These are phyloP conservation scores for Ocimum tenuiflorum DNA, from an alignment of 257 asterid genomes.

Conservation along the genomic window DNA sequence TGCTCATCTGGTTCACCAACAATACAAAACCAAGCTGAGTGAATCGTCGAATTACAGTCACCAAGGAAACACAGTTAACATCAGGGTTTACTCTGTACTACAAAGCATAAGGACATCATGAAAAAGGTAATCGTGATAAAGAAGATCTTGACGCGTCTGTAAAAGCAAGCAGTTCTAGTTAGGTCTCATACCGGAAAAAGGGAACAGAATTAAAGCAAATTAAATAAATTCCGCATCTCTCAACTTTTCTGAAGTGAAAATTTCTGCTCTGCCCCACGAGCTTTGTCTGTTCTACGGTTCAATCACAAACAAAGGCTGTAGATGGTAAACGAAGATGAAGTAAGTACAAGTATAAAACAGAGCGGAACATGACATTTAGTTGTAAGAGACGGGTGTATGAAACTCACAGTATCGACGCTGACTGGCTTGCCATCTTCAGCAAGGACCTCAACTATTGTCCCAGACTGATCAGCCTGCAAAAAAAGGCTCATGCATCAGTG, in stretches of 20 bases:
- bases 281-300: slow-evolving; percentile 39
- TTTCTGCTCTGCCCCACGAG: no score
- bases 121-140: background rate
- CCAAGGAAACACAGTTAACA: slow-evolving; percentile 5
- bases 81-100: background rate
- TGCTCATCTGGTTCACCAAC: no score
- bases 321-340: slow-evolving; percentile 10
- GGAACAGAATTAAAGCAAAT: slow-evolving; percentile 6
- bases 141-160: background rate
- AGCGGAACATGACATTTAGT: background rate
- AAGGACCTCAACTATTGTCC: slow-evolving; percentile 60
- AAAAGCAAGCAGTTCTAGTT: background rate
- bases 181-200: background rate
- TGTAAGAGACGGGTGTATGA: slow-evolving; percentile 1
- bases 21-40: no score
- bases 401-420: slow-evolving; percentile 67
- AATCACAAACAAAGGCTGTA: slow-evolving; percentile 76
- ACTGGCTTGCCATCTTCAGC: slow-evolving; percentile 80
- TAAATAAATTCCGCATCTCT: slow-evolving; percentile 21
- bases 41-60: no score
- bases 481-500: background rate
- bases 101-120: slow-evolving; percentile 4
- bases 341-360: background rate
- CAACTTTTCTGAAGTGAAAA: slow-evolving; percentile 9
- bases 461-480: slow-evolving; percentile 69